Conservation (phyloP, 345 rosid species). For the Crucihimalaya himalaica region DNA sequence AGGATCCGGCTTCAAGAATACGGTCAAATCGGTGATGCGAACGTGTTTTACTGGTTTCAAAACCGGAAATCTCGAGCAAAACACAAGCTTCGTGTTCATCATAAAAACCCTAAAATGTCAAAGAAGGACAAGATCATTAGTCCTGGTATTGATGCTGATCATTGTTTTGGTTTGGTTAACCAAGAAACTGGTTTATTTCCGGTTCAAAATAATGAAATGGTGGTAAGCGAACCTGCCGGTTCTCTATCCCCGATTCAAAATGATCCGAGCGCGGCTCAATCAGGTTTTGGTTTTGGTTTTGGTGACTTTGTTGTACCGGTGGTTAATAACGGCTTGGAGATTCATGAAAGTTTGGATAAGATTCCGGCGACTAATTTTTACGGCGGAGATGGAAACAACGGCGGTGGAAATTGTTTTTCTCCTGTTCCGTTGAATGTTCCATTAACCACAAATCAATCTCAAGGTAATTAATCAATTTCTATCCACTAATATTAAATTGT, state of each 20-base stretch:
- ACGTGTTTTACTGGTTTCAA: slow-evolving; percentile 97
- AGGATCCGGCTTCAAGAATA: slow-evolving; percentile 78
- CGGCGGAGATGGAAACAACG: not conserved
- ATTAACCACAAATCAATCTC: slow-evolving; percentile 43
- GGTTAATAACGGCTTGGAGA: slow-evolving; percentile 21
- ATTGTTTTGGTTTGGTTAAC: slow-evolving; percentile 46
- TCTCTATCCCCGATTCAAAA: slow-evolving; percentile 47
- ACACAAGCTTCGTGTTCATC: slow-evolving; percentile 78
- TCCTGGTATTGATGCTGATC: slow-evolving; percentile 11
- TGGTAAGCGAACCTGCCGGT: slow-evolving; percentile 45
- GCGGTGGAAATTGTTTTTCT: slow-evolving; percentile 20
- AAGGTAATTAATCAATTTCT: slow-evolving; percentile 42
- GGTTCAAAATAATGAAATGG: slow-evolving; percentile 43
- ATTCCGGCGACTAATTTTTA: slow-evolving; percentile 18
- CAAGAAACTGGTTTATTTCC: slow-evolving; percentile 48
- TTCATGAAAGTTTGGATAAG: not conserved
- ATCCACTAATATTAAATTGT: not conserved
- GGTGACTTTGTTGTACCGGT: slow-evolving; percentile 29
- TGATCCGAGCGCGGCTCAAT: not conserved
- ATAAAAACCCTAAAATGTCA: slow-evolving; percentile 44
- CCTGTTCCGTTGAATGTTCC: slow-evolving; percentile 42
- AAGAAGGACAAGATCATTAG: slow-evolving; percentile 22
- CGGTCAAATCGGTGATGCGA: slow-evolving; percentile 93
- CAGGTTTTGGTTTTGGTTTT: slow-evolving; percentile 33
- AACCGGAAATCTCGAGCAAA: slow-evolving; percentile 92